Evolutionary conservation across 2,329 filamentous ascomycete genomes (phyloP), one percentile per base, ranked within the genome.

Genomic region (Arthroderma uncinatum): DNA sequence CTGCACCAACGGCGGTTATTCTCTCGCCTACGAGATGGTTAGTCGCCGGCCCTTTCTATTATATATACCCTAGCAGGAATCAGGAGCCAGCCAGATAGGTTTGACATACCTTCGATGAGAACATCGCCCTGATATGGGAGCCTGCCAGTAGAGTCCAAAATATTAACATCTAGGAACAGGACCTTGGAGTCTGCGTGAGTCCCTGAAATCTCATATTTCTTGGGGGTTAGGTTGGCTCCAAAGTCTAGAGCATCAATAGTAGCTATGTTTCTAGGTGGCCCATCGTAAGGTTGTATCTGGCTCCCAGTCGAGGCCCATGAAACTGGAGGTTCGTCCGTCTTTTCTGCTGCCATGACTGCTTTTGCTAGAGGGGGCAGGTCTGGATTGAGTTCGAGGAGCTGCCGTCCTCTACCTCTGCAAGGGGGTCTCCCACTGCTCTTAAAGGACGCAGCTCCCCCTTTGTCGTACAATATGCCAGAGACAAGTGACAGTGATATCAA

Each of bases 101-200:
- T 21, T 42, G 16, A 58, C 56, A 16, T 61, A 69, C 72, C 70
- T 65, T 71, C 61, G 28, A 75, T 70, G 21, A 69, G 65, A 0
- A 75, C 71, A 63, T 74, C 71, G 3, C 73, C 73, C 1, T 44
- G 62, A 57, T 73, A 75, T 0, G 71, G 68, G 8, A 69, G 66
- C 16, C 57, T 56, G 3, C 73, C 71, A 3, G 72, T 73, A 0
- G 68, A 69, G 34, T 76, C 73, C 1, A 76, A 47, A 52, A 74
- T 74, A 16, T 67, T 68, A 14, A 75, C 72, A 61, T 74, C 69
- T 2, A 64, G 61, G 34, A 74, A 70, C 10, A 74, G 57, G 4
- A 74, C 64, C 57, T 61, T 65, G 2, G 68, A 71, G 19, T 68
- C 58, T 6, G 65, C 62, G 57, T 65, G 61, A 1, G 70, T 73